Conservation (phyloP, 2,329 filamentous ascomycete species). For the Pseudogymnoascus sp. region DNA sequence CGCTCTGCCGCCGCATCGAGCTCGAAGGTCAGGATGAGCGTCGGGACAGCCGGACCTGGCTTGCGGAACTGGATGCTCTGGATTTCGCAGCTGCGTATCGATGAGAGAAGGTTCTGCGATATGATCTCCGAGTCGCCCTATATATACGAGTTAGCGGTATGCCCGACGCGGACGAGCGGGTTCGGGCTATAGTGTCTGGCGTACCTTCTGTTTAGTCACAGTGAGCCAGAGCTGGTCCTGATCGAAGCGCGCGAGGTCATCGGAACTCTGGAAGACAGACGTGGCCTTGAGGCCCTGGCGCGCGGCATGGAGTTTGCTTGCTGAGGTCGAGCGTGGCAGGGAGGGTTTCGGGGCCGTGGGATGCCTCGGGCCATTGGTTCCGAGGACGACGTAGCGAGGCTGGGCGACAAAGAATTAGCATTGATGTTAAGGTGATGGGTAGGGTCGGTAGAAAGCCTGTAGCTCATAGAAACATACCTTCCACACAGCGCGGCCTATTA, state of each 20-base stretch:
- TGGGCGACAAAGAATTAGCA: conserved; percentile 28
- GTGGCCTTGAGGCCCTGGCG: conserved; percentile 24
- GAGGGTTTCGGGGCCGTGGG: conserved; percentile 12
- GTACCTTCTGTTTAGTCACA: conserved; percentile 33
- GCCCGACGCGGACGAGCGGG: neutral
- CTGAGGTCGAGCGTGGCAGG: conserved; percentile 15
- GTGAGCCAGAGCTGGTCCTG: conserved; percentile 26
- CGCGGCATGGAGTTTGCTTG: conserved; percentile 12
- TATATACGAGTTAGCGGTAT: neutral
- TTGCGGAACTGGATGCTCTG: conserved; percentile 57
- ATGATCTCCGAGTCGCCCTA: conserved; percentile 32
- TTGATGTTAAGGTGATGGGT: conserved; percentile 1
- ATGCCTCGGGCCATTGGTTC: conserved; percentile 32
- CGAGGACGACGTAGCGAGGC: conserved; percentile 55
- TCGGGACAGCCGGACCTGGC: conserved; percentile 53
- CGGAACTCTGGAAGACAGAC: conserved; percentile 26
- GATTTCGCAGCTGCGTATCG: conserved; percentile 34
- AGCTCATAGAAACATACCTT: conserved; percentile 37
- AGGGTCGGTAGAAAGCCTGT: neutral
- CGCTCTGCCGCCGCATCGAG: conserved; percentile 49
- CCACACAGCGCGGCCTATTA: conserved; percentile 47
- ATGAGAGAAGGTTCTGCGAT: conserved; percentile 27
- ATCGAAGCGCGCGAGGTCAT: conserved; percentile 20
- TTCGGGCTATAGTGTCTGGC: neutral
- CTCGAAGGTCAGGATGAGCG: conserved; percentile 50